phyloP scores from a whole-genome alignment of 495 filamentous ascomycete species.

The Rhizodiscina lignyota region DNA sequence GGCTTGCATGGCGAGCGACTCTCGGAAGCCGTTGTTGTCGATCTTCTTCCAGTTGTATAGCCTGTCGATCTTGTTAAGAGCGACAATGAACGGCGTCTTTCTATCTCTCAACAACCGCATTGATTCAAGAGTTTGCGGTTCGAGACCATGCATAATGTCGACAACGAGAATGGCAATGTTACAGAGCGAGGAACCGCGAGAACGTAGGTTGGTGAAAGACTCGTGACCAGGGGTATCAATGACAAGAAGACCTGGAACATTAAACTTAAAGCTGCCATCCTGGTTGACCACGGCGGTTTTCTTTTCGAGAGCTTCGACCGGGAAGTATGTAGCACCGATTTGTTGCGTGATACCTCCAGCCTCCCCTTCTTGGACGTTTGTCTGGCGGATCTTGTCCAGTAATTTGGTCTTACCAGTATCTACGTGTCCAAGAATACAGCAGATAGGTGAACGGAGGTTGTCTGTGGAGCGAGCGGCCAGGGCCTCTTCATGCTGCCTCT shows the following conservation, averaged over 20 bases:
- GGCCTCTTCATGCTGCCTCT: constrained; percentile 80
- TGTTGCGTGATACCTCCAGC: constrained; percentile 99
- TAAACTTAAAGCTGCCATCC: constrained; percentile 86
- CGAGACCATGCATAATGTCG: constrained; percentile 99
- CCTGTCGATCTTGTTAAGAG: constrained; percentile 99
- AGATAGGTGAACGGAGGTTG: constrained; percentile 92
- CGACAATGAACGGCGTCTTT: constrained; percentile 97
- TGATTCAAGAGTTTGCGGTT: constrained; percentile 94
- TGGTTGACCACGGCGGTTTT: constrained; percentile 90
- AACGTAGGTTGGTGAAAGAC: constrained; percentile 96
- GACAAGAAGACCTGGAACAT: constrained; percentile 89
- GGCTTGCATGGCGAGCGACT: constrained; percentile 75
- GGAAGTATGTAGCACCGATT: constrained; percentile 99
- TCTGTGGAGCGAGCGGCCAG: constrained; percentile 84
- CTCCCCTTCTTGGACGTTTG: constrained; percentile 98
- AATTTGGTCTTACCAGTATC: constrained; percentile 99
- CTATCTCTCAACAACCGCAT: constrained; percentile 86
- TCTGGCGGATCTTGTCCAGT: constrained; percentile 95
- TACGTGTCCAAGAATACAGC: constrained; percentile 98
- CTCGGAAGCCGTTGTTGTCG: constrained; percentile 95
- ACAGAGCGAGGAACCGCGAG: constrained; percentile 89
- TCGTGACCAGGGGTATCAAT: constrained; percentile 99
- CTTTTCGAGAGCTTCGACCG: constrained; percentile 74
- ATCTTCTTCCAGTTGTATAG: constrained; percentile 96
- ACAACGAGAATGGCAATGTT: constrained; percentile 99